These are phyloP conservation scores for Warburgia ugandensis DNA, from an alignment of 164 flowering plant species.

Conservation along the genomic window DNA sequence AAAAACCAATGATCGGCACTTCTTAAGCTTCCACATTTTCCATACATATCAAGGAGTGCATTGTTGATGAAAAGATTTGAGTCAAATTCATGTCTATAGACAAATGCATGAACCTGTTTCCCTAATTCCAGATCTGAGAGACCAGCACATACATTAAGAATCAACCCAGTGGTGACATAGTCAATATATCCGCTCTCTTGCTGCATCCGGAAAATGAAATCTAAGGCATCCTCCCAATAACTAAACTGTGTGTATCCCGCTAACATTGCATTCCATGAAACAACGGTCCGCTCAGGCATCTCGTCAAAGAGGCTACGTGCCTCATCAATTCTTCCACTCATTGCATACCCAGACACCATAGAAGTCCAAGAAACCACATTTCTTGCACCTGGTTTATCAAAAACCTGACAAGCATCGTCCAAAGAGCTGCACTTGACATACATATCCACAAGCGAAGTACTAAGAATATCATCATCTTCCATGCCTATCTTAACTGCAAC, in stretches of 20 bases:
- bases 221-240: slow-evolving; percentile 49
- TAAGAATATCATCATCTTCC: slow-evolving; percentile 33
- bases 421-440: slow-evolving; percentile 40
- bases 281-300: slow-evolving; percentile 54
- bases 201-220: slow-evolving; percentile 30
- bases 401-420: slow-evolving; percentile 29
- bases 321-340: slow-evolving; percentile 28
- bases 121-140: slow-evolving; percentile 43
- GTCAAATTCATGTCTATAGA: slow-evolving; percentile 36
- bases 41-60: slow-evolving; percentile 59
- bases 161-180: slow-evolving; percentile 32
- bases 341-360: slow-evolving; percentile 45
- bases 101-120: slow-evolving; percentile 51
- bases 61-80: slow-evolving; percentile 26
- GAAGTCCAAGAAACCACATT: slow-evolving; percentile 41
- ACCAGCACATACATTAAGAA: slow-evolving; percentile 41
- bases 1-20: slow-evolving; percentile 30
- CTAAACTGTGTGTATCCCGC: slow-evolving; percentile 34
- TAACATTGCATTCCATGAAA: slow-evolving; percentile 70
- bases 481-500: slow-evolving; percentile 28
- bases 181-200: slow-evolving; percentile 19
- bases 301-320: slow-evolving; percentile 51
- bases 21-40: slow-evolving; percentile 48
- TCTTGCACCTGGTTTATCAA: slow-evolving; percentile 26
- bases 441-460: slow-evolving; percentile 45